Evolutionary conservation across 441 rosid species (phyloP).

Genomic region (Croton laevigatus): DNA sequence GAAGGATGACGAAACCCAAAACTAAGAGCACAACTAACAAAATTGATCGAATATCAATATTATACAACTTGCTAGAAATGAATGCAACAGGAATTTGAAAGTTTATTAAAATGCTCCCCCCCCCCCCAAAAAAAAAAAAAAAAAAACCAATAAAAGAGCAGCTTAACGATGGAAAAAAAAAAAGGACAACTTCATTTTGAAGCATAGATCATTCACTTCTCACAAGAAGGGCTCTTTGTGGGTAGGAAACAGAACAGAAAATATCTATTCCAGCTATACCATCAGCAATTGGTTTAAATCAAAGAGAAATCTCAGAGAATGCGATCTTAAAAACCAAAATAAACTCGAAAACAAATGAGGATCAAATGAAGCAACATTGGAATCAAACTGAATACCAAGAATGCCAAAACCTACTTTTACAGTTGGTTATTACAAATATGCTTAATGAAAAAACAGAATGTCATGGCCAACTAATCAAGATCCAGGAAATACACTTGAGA

Average conservation of each 20-base stretch:
- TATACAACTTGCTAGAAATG: neutral
- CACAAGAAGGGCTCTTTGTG: too few species aligned
- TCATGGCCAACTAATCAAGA: neutral
- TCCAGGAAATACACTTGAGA: neutral
- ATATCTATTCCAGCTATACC: too few species aligned
- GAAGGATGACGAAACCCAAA: neutral
- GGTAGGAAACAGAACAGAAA: too few species aligned
- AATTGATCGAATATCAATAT: too few species aligned
- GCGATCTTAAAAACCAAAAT: neutral
- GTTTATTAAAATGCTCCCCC: neutral
- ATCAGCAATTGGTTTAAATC: too few species aligned
- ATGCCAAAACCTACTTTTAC: too few species aligned
- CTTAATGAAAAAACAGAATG: neutral
- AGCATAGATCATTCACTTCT: neutral
- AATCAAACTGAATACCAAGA: neutral
- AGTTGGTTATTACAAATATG: too few species aligned
- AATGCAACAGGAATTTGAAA: neutral
- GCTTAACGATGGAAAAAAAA: neutral
- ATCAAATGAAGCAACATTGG: neutral
- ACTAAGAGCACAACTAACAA: neutral
- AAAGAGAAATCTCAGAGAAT: too few species aligned
- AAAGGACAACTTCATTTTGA: neutral
- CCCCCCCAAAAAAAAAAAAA: too few species aligned
- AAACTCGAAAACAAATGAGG: neutral
- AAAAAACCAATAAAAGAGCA: slow-evolving; percentile 7